Evolutionary conservation across 2,329 filamentous ascomycete species (phyloP).

Genomic region (Grosmannia clavigera): DNA sequence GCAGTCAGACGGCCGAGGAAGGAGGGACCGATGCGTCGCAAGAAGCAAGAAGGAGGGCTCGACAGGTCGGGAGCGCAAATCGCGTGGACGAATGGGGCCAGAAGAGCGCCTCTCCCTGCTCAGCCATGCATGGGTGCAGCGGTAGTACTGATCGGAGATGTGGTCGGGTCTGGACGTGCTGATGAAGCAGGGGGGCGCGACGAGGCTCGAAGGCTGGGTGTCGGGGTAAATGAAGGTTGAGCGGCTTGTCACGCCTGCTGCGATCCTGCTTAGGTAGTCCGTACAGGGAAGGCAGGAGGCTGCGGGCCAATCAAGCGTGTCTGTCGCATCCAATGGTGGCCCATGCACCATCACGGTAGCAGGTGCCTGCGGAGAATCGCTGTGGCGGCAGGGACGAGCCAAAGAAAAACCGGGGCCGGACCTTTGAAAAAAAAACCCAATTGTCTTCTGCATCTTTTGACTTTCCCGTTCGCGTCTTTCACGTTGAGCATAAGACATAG

Average conservation of each 20-base stretch:
- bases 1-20: not conserved
- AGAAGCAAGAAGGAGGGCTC: not conserved
- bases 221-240: not conserved
- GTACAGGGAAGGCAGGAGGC: not conserved
- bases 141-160: not conserved
- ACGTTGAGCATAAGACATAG: not conserved
- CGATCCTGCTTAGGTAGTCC: not conserved
- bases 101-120: not conserved
- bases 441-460: not conserved
- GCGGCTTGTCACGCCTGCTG: not conserved
- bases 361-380: not conserved
- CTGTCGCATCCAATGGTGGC: not conserved
- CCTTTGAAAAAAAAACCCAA: conserved; percentile 7
- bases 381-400: not conserved
- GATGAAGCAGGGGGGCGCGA: not conserved
- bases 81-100: not conserved
- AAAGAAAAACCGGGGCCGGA: not conserved
- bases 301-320: not conserved
- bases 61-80: not conserved
- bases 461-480: not conserved
- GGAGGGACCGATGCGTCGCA: not conserved
- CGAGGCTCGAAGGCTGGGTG: not conserved
- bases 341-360: not conserved
- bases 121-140: not conserved
- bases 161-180: not conserved